phyloP scores from a whole-genome alignment of 768 basidiomycete species.

The Leccinum arenicola region DNA sequence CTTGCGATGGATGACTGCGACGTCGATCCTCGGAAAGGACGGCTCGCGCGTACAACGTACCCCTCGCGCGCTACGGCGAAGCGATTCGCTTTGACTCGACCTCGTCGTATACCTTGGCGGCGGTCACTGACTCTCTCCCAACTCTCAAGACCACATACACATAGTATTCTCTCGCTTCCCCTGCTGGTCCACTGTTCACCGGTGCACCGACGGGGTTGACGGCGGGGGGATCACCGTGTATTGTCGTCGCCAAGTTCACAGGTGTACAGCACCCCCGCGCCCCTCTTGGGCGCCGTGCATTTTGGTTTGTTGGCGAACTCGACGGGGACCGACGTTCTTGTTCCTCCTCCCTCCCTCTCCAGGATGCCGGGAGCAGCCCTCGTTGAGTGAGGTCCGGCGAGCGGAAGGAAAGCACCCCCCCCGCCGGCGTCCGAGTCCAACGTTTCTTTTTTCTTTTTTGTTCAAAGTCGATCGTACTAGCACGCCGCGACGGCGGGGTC shows the following conservation, averaged over 20 bases:
- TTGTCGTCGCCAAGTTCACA: background rate
- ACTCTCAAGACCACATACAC: background rate
- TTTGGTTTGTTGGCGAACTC: background rate
- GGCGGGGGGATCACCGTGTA: background rate
- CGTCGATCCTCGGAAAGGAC: slow-evolving; percentile 43
- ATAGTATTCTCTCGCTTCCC: background rate
- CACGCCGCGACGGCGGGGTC: background rate
- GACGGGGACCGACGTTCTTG: background rate
- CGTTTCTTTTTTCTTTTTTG: background rate
- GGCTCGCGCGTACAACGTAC: slow-evolving; percentile 8
- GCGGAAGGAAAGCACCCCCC: background rate
- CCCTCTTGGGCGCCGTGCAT: background rate
- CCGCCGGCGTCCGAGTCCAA: background rate
- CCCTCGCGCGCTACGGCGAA: slow-evolving; percentile 10
- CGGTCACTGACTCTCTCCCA: background rate
- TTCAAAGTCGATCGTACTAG: background rate
- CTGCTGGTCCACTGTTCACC: background rate
- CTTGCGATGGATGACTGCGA: slow-evolving; percentile 82
- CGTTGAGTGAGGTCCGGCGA: background rate
- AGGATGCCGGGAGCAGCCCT: background rate
- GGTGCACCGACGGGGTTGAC: background rate
- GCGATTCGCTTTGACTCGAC: background rate
- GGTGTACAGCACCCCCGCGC: background rate
- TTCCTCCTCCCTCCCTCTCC: background rate
- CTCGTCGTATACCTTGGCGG: background rate